Base-by-base conservation (phyloP, 768 basidiomycete species). In the Trametes villosa region DNA sequence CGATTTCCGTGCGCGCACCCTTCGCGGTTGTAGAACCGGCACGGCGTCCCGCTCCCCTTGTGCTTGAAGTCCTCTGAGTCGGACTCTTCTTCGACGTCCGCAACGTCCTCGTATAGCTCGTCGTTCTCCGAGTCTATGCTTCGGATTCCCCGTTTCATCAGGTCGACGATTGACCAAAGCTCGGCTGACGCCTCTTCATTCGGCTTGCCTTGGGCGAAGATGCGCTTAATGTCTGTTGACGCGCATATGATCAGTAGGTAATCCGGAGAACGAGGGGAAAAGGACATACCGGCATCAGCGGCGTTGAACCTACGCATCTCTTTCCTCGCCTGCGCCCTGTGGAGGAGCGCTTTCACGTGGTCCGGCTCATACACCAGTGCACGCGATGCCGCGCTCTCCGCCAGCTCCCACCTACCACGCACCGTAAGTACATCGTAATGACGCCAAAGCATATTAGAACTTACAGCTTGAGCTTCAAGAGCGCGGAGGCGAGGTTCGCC, bases 51-150 rank as follows among this genome's bases (percentile, higher is more conserved):
- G 4, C 79, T 78, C 46, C 83, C 85, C 4, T 84, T 84, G 58
- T 84, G 84, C 38, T 72, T 56, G 34, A 76, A 83, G 63, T 86
- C 85, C 48, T 81, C 83, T 11, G 81, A 81, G 67, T 85, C 85
- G 0, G 81, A 83, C 9, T 76, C 72, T 2, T 77, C 77, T 6
- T 75, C 78, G 42, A 77, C 69, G 27, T 79, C 78, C 7, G n/a
- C n/a, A 72, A 65, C 2, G 75, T 72, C 2, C 77, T n/a, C n/a
- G n/a, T n/a, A n/a, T n/a, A n/a, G n/a, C n/a, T n/a, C n/a, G n/a
- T n/a, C n/a, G n/a, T n/a, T n/a, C n/a, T n/a, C n/a, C n/a, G n/a
- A n/a, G n/a, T n/a, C n/a, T n/a, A n/a, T n/a, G n/a, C n/a, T n/a
- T n/a, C n/a, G n/a, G n/a, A 36, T 36, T 15, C 34, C 34, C 34